Evolutionary conservation across 2,329 filamentous ascomycete species (phyloP).

Genomic region (Leptodontidium sp.): DNA sequence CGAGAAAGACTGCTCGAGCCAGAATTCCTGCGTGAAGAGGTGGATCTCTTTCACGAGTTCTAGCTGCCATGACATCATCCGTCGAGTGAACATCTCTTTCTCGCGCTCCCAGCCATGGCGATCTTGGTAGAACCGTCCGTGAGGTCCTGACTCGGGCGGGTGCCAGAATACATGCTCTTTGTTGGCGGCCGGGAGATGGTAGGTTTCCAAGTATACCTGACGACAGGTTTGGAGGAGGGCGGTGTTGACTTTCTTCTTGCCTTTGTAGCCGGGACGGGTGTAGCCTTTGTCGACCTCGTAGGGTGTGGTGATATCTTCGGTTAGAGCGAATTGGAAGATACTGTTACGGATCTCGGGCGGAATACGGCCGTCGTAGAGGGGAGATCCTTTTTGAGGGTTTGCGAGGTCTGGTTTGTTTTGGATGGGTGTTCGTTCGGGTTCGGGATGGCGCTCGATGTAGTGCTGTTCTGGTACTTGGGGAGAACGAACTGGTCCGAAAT

Average conservation of each 20-base stretch:
- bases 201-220: slow-evolving; percentile 39
- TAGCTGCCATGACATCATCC: slow-evolving; percentile 31
- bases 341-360: slow-evolving; percentile 37
- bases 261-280: slow-evolving; percentile 34
- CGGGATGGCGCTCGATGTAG: not conserved
- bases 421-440: not conserved
- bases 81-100: slow-evolving; percentile 21
- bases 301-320: slow-evolving; percentile 25
- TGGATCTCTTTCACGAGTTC: slow-evolving; percentile 28
- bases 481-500: slow-evolving; percentile 4
- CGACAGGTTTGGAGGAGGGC: slow-evolving; percentile 39
- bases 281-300: slow-evolving; percentile 20
- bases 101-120: slow-evolving; percentile 7
- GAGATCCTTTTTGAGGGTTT: slow-evolving; percentile 34
- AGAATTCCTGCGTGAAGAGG: slow-evolving; percentile 39
- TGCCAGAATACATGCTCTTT: slow-evolving; percentile 41
- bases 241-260: slow-evolving; percentile 26
- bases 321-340: slow-evolving; percentile 36
- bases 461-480: slow-evolving; percentile 2
- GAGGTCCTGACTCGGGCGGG: slow-evolving; percentile 18
- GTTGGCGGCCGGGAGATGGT: slow-evolving; percentile 32
- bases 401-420: not conserved
- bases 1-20: slow-evolving; percentile 38
- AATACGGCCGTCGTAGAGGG: slow-evolving; percentile 38
- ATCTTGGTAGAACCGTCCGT: slow-evolving; percentile 8